phyloP scores from a whole-genome alignment of 805 yeast genomes.

The Ogataea saltuana region DNA sequence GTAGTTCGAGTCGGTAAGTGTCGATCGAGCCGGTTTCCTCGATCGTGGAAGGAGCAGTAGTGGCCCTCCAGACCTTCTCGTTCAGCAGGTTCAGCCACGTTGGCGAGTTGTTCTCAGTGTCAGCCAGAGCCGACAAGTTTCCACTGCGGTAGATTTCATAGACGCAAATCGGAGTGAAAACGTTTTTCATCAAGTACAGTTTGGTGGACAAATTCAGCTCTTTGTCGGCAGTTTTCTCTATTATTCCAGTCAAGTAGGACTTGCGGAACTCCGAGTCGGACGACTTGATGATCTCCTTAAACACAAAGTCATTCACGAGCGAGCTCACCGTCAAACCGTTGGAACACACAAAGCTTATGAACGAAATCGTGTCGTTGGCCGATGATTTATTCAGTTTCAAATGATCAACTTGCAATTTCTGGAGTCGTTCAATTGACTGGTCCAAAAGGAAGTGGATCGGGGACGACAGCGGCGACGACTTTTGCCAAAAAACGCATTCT shows the following conservation, averaged over 20 bases:
- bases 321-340: slow-evolving; percentile 49
- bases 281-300: slow-evolving; percentile 53
- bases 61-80: slow-evolving; percentile 71
- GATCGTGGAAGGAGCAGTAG: slow-evolving; percentile 50
- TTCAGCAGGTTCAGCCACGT: slow-evolving; percentile 68
- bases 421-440: slow-evolving; percentile 67
- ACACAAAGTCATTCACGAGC: slow-evolving; percentile 57
- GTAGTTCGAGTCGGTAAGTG: slow-evolving; percentile 68
- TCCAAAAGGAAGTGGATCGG: slow-evolving; percentile 68
- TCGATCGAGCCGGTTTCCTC: slow-evolving; percentile 72
- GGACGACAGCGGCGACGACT: slow-evolving; percentile 49
- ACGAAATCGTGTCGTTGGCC: slow-evolving; percentile 39
- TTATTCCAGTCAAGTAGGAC: slow-evolving; percentile 50
- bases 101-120: slow-evolving; percentile 33
- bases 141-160: slow-evolving; percentile 57
- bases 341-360: slow-evolving; percentile 45
- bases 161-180: slow-evolving; percentile 66
- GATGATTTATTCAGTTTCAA: slow-evolving; percentile 14
- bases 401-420: slow-evolving; percentile 43
- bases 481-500: slow-evolving; percentile 44
- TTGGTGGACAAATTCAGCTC: slow-evolving; percentile 51
- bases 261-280: slow-evolving; percentile 48
- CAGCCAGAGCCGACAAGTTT: slow-evolving; percentile 26
- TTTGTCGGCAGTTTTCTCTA: slow-evolving; percentile 50
- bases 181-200: slow-evolving; percentile 58